Conservation (phyloP, 2,329 filamentous ascomycete genomes). For the Orbilia brochopaga region DNA sequence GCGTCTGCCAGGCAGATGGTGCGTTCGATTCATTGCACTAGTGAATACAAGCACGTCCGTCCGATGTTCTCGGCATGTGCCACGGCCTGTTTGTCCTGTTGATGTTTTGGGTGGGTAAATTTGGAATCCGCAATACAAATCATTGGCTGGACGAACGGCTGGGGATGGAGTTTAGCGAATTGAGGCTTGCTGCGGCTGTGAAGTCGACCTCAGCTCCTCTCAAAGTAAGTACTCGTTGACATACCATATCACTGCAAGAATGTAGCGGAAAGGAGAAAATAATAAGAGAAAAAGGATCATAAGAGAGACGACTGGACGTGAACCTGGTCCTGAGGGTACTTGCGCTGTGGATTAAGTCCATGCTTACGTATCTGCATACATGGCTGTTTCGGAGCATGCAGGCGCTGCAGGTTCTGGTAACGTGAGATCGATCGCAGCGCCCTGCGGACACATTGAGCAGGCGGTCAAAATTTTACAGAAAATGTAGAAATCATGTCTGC, state of each 20-base stretch:
- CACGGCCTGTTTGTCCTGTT: not conserved
- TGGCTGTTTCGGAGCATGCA: not conserved
- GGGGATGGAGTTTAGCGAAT: not conserved
- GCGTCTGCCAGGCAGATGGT: slow-evolving; percentile 16
- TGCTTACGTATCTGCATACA: too few species aligned
- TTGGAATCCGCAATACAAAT: slow-evolving; percentile 41
- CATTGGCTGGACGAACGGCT: not conserved
- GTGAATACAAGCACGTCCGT: too few species aligned
- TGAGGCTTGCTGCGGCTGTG: slow-evolving; percentile 20
- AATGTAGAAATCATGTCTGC: not conserved
- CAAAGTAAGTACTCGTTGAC: too few species aligned
- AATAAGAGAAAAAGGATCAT: not conserved
- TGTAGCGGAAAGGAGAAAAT: not conserved
- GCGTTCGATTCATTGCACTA: too few species aligned
- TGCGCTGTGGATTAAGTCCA: too few species aligned
- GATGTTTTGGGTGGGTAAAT: slow-evolving; percentile 14
- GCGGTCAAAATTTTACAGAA: too few species aligned
- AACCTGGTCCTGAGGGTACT: too few species aligned
- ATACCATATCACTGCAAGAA: too few species aligned
- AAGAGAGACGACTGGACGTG: too few species aligned
- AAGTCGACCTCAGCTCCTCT: not conserved
- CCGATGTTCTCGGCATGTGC: not conserved
- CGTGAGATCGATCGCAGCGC: not conserved
- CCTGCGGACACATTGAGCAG: not conserved
- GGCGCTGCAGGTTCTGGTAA: not conserved